These are phyloP conservation scores for Taiozyma sp. DNA, from an alignment of 1,139 yeast genomes.

Conservation along the genomic window DNA sequence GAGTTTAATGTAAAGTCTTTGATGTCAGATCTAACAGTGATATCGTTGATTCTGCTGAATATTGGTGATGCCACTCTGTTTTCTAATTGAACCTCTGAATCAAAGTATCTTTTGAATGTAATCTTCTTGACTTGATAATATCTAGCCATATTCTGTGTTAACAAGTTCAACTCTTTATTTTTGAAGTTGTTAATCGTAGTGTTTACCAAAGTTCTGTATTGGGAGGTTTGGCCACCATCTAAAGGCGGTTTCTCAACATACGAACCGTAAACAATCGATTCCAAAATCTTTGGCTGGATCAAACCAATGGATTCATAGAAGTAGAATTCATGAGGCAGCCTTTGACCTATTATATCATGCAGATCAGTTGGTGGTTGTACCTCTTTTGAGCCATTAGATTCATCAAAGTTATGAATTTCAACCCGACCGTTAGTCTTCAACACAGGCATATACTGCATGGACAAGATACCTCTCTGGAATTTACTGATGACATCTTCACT, in stretches of 20 bases:
- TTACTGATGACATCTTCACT: constrained; percentile 29
- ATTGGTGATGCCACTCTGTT: constrained; percentile 50
- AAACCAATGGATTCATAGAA: constrained; percentile 82
- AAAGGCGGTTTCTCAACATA: constrained; percentile 65
- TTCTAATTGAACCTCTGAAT: constrained; percentile 42
- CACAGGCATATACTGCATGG: constrained; percentile 62
- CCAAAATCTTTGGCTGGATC: constrained; percentile 59
- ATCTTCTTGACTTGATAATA: constrained; percentile 80
- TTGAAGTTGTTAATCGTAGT: constrained; percentile 43
- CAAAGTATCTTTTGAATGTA: constrained; percentile 56
- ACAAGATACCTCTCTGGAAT: constrained; percentile 49
- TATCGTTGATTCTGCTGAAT: constrained; percentile 33
- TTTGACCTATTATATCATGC: constrained; percentile 79
- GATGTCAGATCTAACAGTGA: constrained; percentile 30
- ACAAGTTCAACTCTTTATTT: constrained; percentile 59
- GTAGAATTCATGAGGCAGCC: constrained; percentile 82
- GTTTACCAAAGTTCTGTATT: constrained; percentile 54
- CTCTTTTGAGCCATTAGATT: constrained; percentile 34
- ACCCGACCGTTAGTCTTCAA: constrained; percentile 66
- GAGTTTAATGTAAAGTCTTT: constrained; percentile 23
- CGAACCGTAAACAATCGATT: constrained; percentile 63
- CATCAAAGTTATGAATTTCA: constrained; percentile 42
- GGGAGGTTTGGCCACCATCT: constrained; percentile 57
- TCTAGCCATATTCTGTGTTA: constrained; percentile 74
- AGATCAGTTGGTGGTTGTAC: constrained; percentile 58